Evolutionary conservation across 2,329 filamentous ascomycete genomes (phyloP), one percentile per base, ranked within the genome.

Genomic region (Paraphoma sp.): DNA sequence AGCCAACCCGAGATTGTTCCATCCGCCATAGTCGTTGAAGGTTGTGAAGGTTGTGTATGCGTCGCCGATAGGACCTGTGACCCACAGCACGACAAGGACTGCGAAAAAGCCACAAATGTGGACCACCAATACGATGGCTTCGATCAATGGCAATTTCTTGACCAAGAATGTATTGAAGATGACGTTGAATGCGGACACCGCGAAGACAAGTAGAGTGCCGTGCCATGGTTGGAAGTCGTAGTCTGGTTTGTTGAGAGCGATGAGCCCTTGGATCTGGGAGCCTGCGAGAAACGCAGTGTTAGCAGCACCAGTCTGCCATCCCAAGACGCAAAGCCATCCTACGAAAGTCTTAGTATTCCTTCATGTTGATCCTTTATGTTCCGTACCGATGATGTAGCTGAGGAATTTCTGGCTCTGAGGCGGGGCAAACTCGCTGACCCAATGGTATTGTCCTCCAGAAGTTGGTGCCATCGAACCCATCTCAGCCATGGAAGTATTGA

Each of bases 101-200:
- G 75, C 79, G 57, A 84, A 79, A 60, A 84, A 81, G 1, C 81
- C 82, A n/a, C 79, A 62, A n/a, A 83, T 67, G 51, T 84, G 82
- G 4, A 84, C 51, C 9, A 80, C 68, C 4, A 83, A 64, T 12
- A 80, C 72, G 9, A 65, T 40, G 4, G 59, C 53, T 47, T 70
- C 63, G 45, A 68, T 51, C n/a, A 59, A 77, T 75, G 67, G 78
- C 68, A 51, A 75, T 18, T 60, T 56, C 48, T 74, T 76, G 16
- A 74, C 73, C 1, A 79, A 56, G 6, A 76, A 45, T 11, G 76
- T 77, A 53, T 80, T 78, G 12, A 79, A 74, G 36, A 81, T 70
- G 1, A 81, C 59, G 0, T 76, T 80, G 16, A 58, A 57, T 1
- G 69, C n/a, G 6, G 47, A 16, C 16, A 62, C 18, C 10, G 53